A percentile compares a stretch with the other conserved stretches of the same genome.
Evolutionary conservation across 495 filamentous ascomycete genomes (phyloP).

Genomic region (Neurospora africana): DNA sequence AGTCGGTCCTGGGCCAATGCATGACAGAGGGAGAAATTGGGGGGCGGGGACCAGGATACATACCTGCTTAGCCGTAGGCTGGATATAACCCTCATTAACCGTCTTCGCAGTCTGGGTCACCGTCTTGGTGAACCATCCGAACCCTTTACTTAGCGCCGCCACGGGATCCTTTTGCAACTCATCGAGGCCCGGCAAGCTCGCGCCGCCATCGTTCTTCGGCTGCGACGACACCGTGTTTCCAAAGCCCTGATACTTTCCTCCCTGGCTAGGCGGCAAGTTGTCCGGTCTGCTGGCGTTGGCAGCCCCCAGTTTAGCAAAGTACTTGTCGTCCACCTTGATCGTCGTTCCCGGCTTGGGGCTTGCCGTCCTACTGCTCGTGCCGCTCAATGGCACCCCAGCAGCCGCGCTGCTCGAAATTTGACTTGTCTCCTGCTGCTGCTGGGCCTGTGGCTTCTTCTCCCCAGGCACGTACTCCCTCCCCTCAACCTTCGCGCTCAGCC

Average conservation of each 20-base stretch:
- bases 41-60: slow-evolving; percentile 7
- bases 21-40: background rate
- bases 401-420: slow-evolving; percentile 29
- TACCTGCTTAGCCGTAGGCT: slow-evolving; percentile 82
- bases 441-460: slow-evolving; percentile 28
- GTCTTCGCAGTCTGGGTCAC: slow-evolving; percentile 82
- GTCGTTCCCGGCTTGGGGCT: slow-evolving; percentile 44
- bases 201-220: slow-evolving; percentile 25
- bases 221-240: slow-evolving; percentile 54
- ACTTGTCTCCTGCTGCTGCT: background rate
- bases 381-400: slow-evolving; percentile 30
- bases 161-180: slow-evolving; percentile 88
- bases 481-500: slow-evolving; percentile 75
- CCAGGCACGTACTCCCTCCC: slow-evolving; percentile 68
- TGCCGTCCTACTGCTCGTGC: slow-evolving; percentile 55
- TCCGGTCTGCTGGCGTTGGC: slow-evolving; percentile 70
- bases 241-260: slow-evolving; percentile 87
- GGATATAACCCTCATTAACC: slow-evolving; percentile 78
- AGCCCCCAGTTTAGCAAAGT: slow-evolving; percentile 72
- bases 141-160: slow-evolving; percentile 77
- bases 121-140: slow-evolving; percentile 83
- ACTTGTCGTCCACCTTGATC: slow-evolving; percentile 66
- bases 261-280: slow-evolving; percentile 70
- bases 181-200: slow-evolving; percentile 53
- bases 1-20: background rate